A percentile compares a stretch with the other conserved stretches of the same genome.
Evolutionary conservation across 805 yeast species (phyloP).

Genomic region (Metschnikowia shivogae): DNA sequence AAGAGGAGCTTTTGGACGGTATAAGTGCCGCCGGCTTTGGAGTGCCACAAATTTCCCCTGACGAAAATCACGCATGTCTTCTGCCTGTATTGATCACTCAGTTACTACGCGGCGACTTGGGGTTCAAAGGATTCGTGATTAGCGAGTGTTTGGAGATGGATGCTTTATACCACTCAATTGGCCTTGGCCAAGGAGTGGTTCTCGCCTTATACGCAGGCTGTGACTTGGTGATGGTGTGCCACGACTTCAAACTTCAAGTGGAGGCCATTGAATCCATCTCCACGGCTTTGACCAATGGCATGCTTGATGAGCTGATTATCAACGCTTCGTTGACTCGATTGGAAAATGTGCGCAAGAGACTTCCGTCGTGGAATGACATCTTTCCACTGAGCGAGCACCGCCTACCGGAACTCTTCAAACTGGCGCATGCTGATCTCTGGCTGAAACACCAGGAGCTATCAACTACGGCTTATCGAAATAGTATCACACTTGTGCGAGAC

Average conservation of each 20-base stretch:
- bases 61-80: constrained; percentile 60
- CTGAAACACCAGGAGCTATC: constrained; percentile 41
- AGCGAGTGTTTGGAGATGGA: constrained; percentile 64
- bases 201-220: constrained; percentile 62
- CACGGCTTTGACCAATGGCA: constrained; percentile 38
- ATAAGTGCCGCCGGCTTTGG: constrained; percentile 62
- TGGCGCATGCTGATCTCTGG: constrained; percentile 32
- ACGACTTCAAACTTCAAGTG: constrained; percentile 48
- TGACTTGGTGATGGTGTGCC: constrained; percentile 61
- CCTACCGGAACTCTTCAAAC: constrained; percentile 23
- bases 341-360: constrained; percentile 36
- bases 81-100: constrained; percentile 50
- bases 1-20: constrained; percentile 47
- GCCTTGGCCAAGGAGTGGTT: constrained; percentile 62
- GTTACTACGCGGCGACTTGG: constrained; percentile 46
- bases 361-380: constrained; percentile 44
- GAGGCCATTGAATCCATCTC: constrained; percentile 48
- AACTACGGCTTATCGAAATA: constrained; percentile 43
- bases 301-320: constrained; percentile 41
- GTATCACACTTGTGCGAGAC: constrained; percentile 54
- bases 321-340: constrained; percentile 40
- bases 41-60: constrained; percentile 55
- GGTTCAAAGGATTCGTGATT: constrained; percentile 53
- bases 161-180: constrained; percentile 57
- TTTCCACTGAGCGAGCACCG: constrained; percentile 33